phyloP scores from a whole-genome alignment of 805 yeast species.

The Wickerhamiella siamensis region DNA sequence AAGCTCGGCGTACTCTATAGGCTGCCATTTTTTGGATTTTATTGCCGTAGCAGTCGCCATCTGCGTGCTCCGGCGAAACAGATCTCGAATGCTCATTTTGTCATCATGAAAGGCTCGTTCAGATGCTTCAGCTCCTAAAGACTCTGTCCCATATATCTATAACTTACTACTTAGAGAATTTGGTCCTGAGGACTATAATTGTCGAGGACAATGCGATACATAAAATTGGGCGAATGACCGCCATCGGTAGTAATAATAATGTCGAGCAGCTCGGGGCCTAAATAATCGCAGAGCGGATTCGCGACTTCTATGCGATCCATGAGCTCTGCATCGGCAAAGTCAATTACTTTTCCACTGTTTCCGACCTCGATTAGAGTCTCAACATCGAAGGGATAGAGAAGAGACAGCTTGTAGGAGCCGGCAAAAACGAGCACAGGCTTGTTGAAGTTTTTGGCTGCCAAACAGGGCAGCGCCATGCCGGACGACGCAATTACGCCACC shows the following conservation, averaged over 20 bases:
- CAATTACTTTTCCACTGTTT: constrained; percentile 76
- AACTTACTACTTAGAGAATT: constrained; percentile 5
- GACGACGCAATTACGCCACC: constrained; percentile 87
- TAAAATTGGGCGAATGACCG: constrained; percentile 91
- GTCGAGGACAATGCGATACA: constrained; percentile 88
- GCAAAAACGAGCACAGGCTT: constrained; percentile 97
- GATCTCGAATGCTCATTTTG: background rate
- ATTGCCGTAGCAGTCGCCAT: constrained; percentile 8
- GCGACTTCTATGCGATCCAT: constrained; percentile 66
- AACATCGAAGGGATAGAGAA: constrained; percentile 78
- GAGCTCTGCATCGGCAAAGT: constrained; percentile 53
- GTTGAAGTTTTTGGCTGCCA: constrained; percentile 85
- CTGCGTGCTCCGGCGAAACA: constrained; percentile 4
- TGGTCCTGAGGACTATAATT: constrained; percentile 75
- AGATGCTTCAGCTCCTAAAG: too few relatives aligned
- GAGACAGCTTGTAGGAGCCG: constrained; percentile 84
- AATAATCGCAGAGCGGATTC: constrained; percentile 81
- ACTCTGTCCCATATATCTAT: too few relatives aligned
- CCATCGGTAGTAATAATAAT: constrained; percentile 91
- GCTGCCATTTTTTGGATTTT: constrained; percentile 4
- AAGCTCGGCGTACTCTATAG: constrained; percentile 5
- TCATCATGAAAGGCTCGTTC: too few relatives aligned
- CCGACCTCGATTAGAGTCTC: constrained; percentile 81
- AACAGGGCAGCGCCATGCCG: constrained; percentile 87
- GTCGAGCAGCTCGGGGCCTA: constrained; percentile 87